These are phyloP conservation scores for Aspergillus affinis DNA, from an alignment of 495 filamentous ascomycete genomes.

Conservation along the genomic window DNA sequence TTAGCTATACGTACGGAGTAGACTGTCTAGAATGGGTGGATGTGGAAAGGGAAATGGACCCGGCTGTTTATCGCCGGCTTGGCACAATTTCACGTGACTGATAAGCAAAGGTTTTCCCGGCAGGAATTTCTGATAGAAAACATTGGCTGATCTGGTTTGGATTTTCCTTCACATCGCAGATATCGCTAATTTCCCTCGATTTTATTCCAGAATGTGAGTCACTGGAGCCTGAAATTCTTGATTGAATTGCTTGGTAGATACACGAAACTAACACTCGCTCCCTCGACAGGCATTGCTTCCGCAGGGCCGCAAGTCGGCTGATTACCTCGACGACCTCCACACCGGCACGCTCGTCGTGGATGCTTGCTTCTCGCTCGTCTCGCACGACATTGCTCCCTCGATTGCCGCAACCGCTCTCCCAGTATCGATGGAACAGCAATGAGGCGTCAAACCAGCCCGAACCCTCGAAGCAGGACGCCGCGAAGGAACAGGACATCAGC, in stretches of 20 bases:
- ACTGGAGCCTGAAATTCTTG: not conserved
- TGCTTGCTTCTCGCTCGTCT: not conserved
- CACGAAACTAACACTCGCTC: slow-evolving; percentile 6
- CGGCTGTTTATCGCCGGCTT: too few species aligned
- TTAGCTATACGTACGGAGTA: too few species aligned
- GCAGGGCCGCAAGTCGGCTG: slow-evolving; percentile 57
- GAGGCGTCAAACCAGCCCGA: not conserved
- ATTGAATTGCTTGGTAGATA: not conserved
- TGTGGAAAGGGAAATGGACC: too few species aligned
- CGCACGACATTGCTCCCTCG: not conserved
- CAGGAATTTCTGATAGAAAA: too few species aligned
- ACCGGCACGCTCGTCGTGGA: not conserved
- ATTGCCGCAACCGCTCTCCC: not conserved
- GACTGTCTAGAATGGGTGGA: too few species aligned
- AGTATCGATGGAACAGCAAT: slow-evolving; percentile 1
- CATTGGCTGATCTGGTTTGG: too few species aligned
- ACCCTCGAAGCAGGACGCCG: not conserved
- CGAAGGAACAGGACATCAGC: not conserved
- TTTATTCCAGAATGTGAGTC: not conserved
- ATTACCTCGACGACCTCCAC: not conserved
- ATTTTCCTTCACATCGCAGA: not conserved
- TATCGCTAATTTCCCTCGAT: not conserved
- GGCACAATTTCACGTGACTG: not conserved
- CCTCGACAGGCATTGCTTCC: slow-evolving; percentile 41
- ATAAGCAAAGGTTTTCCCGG: not conserved